Percentiles rank a stretch among this genome's conserved stretches.
Conservation (phyloP, 2,329 filamentous ascomycete species). For the Decorospora gaudefroyi region DNA sequence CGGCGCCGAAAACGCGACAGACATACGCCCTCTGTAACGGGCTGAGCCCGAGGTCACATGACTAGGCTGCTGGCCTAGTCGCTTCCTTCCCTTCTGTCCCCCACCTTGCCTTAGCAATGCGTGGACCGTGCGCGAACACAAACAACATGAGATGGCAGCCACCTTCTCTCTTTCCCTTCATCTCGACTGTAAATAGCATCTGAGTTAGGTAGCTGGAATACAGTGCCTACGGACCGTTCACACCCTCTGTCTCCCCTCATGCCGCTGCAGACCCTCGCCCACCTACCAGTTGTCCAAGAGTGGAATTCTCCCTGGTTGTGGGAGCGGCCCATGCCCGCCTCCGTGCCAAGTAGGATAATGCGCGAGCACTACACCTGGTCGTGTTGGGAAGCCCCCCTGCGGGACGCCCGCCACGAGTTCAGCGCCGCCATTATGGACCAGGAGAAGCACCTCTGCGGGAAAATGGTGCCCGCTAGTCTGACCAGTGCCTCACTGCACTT, state of each 20-base stretch:
- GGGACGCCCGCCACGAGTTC: constrained; percentile 21
- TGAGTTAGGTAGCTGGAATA: too few relatives aligned
- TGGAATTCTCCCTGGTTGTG: constrained; percentile 18
- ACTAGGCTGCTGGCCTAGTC: too few relatives aligned
- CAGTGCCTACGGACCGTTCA: too few relatives aligned
- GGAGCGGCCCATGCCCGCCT: constrained; percentile 17
- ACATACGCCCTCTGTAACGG: constrained; percentile 22
- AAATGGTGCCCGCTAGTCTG: constrained; percentile 10
- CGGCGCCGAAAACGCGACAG: constrained; percentile 4
- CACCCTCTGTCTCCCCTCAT: constrained; percentile 20
- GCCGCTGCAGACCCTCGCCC: constrained; percentile 17
- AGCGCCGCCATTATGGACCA: constrained; percentile 17
- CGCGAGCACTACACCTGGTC: constrained; percentile 16
- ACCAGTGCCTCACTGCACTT: constrained; percentile 17
- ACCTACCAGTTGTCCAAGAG: constrained; percentile 11
- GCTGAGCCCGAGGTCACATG: too few relatives aligned
- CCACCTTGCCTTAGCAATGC: too few relatives aligned
- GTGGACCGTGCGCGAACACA: too few relatives aligned
- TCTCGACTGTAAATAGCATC: too few relatives aligned
- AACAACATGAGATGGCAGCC: too few relatives aligned
- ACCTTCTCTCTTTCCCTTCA: too few relatives aligned
- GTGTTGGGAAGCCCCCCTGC: constrained; percentile 17
- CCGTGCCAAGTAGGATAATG: constrained; percentile 14
- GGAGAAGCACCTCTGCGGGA: constrained; percentile 15
- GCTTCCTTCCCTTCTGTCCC: too few relatives aligned